phyloP scores from a whole-genome alignment of 1,139 yeast species.

The Yamadazyma mexicana region DNA sequence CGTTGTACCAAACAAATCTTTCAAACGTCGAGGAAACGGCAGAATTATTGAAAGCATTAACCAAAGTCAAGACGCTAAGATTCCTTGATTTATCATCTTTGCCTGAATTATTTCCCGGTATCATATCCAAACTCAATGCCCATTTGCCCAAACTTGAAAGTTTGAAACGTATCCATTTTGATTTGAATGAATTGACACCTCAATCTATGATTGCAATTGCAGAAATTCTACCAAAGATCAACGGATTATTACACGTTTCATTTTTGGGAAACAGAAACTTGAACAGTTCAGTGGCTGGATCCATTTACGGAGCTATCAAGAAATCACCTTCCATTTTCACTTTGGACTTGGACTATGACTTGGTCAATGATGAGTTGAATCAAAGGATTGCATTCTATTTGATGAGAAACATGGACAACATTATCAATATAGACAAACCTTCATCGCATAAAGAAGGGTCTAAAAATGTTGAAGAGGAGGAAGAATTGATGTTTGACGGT shows the following conservation, averaged over 20 bases:
- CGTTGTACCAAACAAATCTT: conserved; percentile 70
- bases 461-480: conserved; percentile 30
- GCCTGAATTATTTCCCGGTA: conserved; percentile 71
- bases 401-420: conserved; percentile 76
- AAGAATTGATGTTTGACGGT: conserved; percentile 50
- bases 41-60: conserved; percentile 50
- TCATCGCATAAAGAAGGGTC: conserved; percentile 2
- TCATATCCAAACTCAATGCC: conserved; percentile 60
- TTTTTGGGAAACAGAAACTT: conserved; percentile 62
- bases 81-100: conserved; percentile 77
- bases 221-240: conserved; percentile 68
- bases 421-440: conserved; percentile 4
- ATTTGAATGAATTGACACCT: conserved; percentile 63
- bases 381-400: conserved; percentile 79
- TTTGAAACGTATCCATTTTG: conserved; percentile 75
- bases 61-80: conserved; percentile 56
- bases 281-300: conserved; percentile 59
- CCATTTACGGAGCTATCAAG: conserved; percentile 71
- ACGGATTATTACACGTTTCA: conserved; percentile 73
- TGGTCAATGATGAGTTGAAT: conserved; percentile 67
- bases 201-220: conserved; percentile 68
- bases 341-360: conserved; percentile 70
- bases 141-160: conserved; percentile 65
- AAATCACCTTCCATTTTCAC: conserved; percentile 63
- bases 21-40: conserved; percentile 54